Conservation (phyloP, 768 basidiomycete genomes). For the Boletus rubroflammeus region DNA sequence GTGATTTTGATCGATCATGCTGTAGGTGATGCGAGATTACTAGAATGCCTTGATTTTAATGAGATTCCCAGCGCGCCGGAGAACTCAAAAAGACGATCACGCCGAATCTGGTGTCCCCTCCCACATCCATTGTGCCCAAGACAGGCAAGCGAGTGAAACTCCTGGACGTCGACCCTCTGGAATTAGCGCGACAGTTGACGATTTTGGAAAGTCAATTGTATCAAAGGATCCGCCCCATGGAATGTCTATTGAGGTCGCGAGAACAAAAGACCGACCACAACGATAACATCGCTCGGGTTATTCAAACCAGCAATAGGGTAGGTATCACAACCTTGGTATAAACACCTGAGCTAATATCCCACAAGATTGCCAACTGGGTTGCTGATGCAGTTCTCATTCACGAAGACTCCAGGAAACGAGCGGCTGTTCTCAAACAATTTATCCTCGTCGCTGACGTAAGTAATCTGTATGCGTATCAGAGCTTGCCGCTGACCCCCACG, state of each 20-base stretch:
- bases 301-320: slow-evolving; percentile 84
- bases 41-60: slow-evolving; percentile 12
- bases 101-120: slow-evolving; percentile 57
- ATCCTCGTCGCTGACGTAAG: slow-evolving; percentile 89
- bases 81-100: slow-evolving; percentile 55
- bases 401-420: slow-evolving; percentile 82
- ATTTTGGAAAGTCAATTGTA: slow-evolving; percentile 86
- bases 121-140: slow-evolving; percentile 73
- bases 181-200: slow-evolving; percentile 90
- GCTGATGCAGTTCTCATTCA: slow-evolving; percentile 76
- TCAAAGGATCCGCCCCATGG: slow-evolving; percentile 83
- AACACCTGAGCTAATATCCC: not conserved
- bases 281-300: slow-evolving; percentile 85
- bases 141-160: slow-evolving; percentile 71
- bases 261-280: slow-evolving; percentile 69
- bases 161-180: slow-evolving; percentile 81
- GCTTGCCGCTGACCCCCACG: slow-evolving; percentile 1
- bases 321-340: slow-evolving; percentile 16
- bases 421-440: slow-evolving; percentile 80
- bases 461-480: slow-evolving; percentile 7
- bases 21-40: slow-evolving; percentile 44
- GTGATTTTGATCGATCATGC: slow-evolving; percentile 72
- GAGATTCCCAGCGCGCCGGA: slow-evolving; percentile 44
- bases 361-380: slow-evolving; percentile 90
- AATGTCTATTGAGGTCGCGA: slow-evolving; percentile 82